Base-by-base conservation (phyloP, 441 rosid species). In the Bruguiera hainesii region DNA sequence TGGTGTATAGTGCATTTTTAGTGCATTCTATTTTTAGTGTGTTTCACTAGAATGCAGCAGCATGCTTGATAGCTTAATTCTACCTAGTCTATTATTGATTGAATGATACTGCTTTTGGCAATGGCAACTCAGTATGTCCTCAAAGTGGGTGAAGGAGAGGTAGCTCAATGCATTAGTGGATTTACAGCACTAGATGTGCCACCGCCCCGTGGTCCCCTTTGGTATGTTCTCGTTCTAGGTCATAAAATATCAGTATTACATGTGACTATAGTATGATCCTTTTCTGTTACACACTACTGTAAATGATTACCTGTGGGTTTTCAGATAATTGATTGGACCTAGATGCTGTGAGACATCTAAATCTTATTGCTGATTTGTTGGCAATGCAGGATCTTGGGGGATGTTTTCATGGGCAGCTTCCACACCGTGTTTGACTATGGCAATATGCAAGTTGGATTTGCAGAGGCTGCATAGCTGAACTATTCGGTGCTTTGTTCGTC, bases 361-460 rank as follows among this genome's bases (percentile, higher is more conserved):
- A 2, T 42, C 48, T 42, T 53, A 20, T 9, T 53, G 28, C 15
- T 53, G 57, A 5, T 53, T 53, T 25, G 16, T 20, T 21, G 57
- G 23, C 21, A 53, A 21, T 21, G 57, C 28, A 53, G 57, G 57
- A 53, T 53, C 28, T 9, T 53, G 57, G 57, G 57, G 6, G 57
- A 53, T 53, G 57, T 53, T 23, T 53, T 53, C 57, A 53, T 53
- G 57, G 57, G 57, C 15, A 25, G 28, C 26, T 53, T 76, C 72
- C 98, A 93, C 61, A 91, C 97, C 0, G 96, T 93, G 35, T 91
- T 93, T 16, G 98, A 91, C 83, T 83, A 79, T 56, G 91, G 93
- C 55, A 88, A 91, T 51, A 69, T 81, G 85, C 77, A 78, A 59
- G 87, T 91, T 69, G 97, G 97, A 67, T 89, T 91, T 49, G 96